A percentile compares a stretch with the other conserved stretches of the same genome.
Evolutionary conservation across 2,329 filamentous ascomycete species (phyloP).

Genomic region (Epichloe sibirici): DNA sequence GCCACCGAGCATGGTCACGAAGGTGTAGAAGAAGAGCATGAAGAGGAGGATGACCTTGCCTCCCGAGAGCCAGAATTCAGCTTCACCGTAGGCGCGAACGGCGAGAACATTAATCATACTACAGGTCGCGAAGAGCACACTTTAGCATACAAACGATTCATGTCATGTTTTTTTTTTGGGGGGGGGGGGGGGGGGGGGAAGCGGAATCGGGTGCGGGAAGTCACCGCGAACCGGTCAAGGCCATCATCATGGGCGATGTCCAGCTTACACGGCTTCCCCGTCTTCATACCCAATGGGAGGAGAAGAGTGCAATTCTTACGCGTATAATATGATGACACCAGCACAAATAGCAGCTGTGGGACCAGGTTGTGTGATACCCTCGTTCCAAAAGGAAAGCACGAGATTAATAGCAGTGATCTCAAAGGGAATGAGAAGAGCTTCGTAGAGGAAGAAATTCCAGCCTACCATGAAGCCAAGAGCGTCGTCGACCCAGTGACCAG

Average conservation of each 20-base stretch:
- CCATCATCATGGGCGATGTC: neutral
- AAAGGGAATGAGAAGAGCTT: conserved; percentile 30
- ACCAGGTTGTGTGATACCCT: conserved; percentile 43
- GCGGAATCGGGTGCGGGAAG: neutral
- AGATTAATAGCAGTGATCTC: conserved; percentile 30
- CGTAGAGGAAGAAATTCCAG: conserved; percentile 34
- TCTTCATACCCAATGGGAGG: neutral
- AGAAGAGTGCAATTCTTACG: conserved; percentile 27
- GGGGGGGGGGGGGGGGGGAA: neutral
- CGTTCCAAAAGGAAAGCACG: conserved; percentile 28
- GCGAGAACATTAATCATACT: conserved; percentile 51
- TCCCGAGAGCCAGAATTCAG: conserved; percentile 55
- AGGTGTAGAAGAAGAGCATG: conserved; percentile 61
- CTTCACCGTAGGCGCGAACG: conserved; percentile 55
- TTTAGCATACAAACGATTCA: conserved; percentile 17
- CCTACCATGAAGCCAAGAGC: conserved; percentile 43
- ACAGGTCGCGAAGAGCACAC: conserved; percentile 9
- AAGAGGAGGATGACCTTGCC: conserved; percentile 57
- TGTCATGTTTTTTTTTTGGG: neutral
- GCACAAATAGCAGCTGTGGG: conserved; percentile 54
- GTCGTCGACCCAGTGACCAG: conserved; percentile 55
- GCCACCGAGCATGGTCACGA: conserved; percentile 67
- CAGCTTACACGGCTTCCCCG: neutral
- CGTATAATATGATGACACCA: conserved; percentile 42
- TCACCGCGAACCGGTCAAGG: neutral